phyloP scores from a whole-genome alignment of 2,329 filamentous ascomycete genomes.

The Penicillium sp. region DNA sequence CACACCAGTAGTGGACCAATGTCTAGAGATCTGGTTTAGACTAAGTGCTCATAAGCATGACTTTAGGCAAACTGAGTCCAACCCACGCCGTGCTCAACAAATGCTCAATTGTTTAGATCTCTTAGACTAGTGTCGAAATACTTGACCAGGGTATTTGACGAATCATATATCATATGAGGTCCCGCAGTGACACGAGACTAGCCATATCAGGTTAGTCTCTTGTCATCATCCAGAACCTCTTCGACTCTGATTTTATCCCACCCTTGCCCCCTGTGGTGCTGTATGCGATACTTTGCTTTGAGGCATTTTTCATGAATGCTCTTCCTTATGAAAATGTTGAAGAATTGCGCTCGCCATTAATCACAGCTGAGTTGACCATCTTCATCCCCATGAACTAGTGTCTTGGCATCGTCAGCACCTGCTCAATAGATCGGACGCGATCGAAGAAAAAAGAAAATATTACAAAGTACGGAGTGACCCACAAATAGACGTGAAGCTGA shows the following conservation, averaged over 20 bases:
- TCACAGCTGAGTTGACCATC: not conserved
- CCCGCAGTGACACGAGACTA: not conserved
- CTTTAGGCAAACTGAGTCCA: no score
- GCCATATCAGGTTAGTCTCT: not conserved
- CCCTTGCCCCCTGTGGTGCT: not conserved
- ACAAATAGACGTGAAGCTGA: not conserved
- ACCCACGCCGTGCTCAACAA: no score
- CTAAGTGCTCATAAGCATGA: no score
- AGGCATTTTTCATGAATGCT: not conserved
- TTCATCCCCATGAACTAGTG: conserved; percentile 1
- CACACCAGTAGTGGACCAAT: no score
- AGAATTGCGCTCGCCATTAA: not conserved
- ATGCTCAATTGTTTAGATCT: not conserved
- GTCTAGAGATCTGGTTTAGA: no score
- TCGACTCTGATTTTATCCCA: not conserved
- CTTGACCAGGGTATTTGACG: not conserved
- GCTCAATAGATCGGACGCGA: not conserved
- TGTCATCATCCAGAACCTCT: not conserved
- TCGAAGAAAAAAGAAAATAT: not conserved
- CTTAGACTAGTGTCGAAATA: not conserved
- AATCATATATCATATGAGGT: not conserved
- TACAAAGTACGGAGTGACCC: not conserved
- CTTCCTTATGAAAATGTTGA: not conserved
- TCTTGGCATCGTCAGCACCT: conserved; percentile 2
- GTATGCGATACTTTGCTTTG: not conserved